A percentile compares a stretch with the other conserved stretches of the same genome.
Evolutionary conservation across 2,329 filamentous ascomycete species (phyloP).

Genomic region (Monosporascus cannonballus): DNA sequence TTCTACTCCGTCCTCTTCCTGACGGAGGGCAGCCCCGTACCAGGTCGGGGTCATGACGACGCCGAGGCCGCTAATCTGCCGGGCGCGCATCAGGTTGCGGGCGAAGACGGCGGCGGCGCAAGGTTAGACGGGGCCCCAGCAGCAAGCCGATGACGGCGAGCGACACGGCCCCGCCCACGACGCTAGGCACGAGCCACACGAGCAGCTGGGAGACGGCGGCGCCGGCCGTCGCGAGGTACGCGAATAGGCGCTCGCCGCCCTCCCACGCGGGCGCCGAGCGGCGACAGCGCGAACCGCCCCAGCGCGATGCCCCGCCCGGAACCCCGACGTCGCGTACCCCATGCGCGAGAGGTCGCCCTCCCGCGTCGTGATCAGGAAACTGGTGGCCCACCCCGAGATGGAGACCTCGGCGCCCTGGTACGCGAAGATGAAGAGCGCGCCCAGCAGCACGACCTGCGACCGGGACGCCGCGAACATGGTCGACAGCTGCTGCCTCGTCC

Average conservation of each 20-base stretch:
- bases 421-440: slow-evolving; percentile 75
- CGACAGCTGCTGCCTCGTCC: slow-evolving; percentile 21
- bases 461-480: slow-evolving; percentile 43
- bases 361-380: slow-evolving; percentile 70
- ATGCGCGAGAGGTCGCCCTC: slow-evolving; percentile 63
- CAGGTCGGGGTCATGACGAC: slow-evolving; percentile 63
- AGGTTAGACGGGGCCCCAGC: slow-evolving; percentile 71
- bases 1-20: slow-evolving; percentile 55
- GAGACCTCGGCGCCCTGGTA: slow-evolving; percentile 83
- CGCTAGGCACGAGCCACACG: slow-evolving; percentile 71
- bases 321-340: slow-evolving; percentile 72
- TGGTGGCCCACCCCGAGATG: slow-evolving; percentile 82
- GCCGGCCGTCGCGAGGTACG: slow-evolving; percentile 55
- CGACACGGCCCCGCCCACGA: slow-evolving; percentile 63
- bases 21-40: slow-evolving; percentile 48
- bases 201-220: slow-evolving; percentile 66
- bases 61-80: slow-evolving; percentile 58
- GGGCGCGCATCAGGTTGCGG: slow-evolving; percentile 48
- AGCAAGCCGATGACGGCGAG: slow-evolving; percentile 67
- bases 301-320: slow-evolving; percentile 70
- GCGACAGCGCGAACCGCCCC: slow-evolving; percentile 66
- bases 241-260: slow-evolving; percentile 59
- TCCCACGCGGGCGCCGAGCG: slow-evolving; percentile 57
- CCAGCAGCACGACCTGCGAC: slow-evolving; percentile 60
- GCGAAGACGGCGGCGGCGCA: slow-evolving; percentile 62